phyloP scores from a whole-genome alignment of 257 asterid genomes.

The Nyctanthes arbortristis region DNA sequence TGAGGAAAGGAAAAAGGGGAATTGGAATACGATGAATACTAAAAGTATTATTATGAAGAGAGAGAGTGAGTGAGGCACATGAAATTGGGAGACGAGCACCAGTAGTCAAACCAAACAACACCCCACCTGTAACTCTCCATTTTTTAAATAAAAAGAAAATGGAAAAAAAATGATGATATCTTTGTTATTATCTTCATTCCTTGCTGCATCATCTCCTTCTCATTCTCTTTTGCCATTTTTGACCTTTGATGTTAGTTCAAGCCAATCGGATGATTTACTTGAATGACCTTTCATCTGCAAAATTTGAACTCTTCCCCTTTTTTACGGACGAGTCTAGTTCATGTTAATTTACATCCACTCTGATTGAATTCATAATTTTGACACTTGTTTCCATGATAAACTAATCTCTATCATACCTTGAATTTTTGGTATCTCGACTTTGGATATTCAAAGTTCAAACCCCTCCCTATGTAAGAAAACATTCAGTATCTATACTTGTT shows the following conservation, averaged over 20 bases:
- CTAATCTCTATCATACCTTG: no score
- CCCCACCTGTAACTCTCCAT: conserved; percentile 32
- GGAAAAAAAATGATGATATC: no score
- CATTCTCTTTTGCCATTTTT: conserved; percentile 31
- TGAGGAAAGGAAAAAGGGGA: conserved; percentile 6
- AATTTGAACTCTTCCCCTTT: neutral
- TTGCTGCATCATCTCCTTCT: neutral
- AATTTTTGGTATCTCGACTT: no score
- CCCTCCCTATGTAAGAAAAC: no score
- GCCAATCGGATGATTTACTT: neutral
- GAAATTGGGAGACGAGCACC: conserved; percentile 24
- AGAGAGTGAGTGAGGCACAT: conserved; percentile 17
- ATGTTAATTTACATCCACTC: no score
- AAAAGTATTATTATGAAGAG: neutral
- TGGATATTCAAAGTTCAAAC: no score
- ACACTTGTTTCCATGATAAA: no score
- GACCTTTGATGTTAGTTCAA: conserved; percentile 20
- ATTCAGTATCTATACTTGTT: no score
- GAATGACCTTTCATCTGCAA: no score
- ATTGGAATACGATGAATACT: conserved; percentile 15
- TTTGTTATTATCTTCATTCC: conserved; percentile 28
- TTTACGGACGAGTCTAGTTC: no score
- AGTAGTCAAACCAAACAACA: conserved; percentile 61
- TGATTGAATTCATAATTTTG: no score
- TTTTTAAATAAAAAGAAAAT: no score